Conservation (phyloP, 1,284 basidiomycete species). For the Anthracocystis panici-leucophaei region DNA sequence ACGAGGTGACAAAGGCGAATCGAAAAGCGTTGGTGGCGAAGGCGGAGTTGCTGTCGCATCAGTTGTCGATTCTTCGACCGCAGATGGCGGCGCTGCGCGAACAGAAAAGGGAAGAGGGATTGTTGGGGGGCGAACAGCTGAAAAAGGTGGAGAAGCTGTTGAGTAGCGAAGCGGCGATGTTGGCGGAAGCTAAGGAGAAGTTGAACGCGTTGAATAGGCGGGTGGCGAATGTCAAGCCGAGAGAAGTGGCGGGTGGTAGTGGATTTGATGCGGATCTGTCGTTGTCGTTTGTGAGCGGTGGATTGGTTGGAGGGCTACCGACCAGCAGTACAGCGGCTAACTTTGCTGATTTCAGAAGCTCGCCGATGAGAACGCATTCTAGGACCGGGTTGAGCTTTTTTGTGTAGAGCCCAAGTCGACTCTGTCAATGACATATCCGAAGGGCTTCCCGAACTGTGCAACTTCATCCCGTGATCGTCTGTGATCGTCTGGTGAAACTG, state of each 20-base stretch:
- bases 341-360: conserved; percentile 21
- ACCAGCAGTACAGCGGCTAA: conserved; percentile 40
- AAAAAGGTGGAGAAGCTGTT: conserved; percentile 51
- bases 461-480: too few species aligned
- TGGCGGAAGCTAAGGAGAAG: conserved; percentile 51
- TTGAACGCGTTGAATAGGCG: conserved; percentile 29
- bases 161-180: conserved; percentile 43
- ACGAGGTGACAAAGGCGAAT: conserved; percentile 26
- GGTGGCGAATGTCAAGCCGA: conserved; percentile 26
- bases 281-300: conserved; percentile 14
- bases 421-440: too few species aligned
- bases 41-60: conserved; percentile 40
- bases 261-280: conserved; percentile 17
- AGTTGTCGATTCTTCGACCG: conserved; percentile 45
- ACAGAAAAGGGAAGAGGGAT: conserved; percentile 4
- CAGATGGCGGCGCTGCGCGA: conserved; percentile 22
- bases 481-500: too few species aligned
- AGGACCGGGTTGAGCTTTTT: conserved; percentile 33
- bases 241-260: neutral
- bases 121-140: conserved; percentile 50
- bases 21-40: conserved; percentile 29
- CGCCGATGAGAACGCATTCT: conserved; percentile 12
- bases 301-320: conserved; percentile 18
- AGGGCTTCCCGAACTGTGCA: too few species aligned
- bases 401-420: neutral